Percentiles rank a stretch among this genome's conserved stretches.
These are phyloP conservation scores for Nadsonia commutata DNA, from an alignment of 1,139 yeast genomes.

Conservation along the genomic window DNA sequence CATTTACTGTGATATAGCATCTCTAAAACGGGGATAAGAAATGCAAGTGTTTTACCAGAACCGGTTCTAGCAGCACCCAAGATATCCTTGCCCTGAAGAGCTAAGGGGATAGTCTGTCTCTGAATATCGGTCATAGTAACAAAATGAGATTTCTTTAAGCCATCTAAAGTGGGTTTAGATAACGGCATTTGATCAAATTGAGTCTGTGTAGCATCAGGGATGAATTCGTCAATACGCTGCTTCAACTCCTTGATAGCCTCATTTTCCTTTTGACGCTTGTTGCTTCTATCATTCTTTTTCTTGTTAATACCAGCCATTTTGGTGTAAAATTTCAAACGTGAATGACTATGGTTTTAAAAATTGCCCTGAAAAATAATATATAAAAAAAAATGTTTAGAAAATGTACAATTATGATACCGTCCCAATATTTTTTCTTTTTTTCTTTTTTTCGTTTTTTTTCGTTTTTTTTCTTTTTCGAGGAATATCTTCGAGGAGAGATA, in stretches of 20 bases:
- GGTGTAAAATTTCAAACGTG: too few relatives aligned
- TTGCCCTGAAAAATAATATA: too few relatives aligned
- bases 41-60: constrained; percentile 90
- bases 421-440: background rate
- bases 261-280: constrained; percentile 12
- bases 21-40: constrained; percentile 73
- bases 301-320: constrained; percentile 3
- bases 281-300: constrained; percentile 7
- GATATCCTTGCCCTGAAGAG: constrained; percentile 70
- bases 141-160: constrained; percentile 54
- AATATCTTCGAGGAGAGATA: too few relatives aligned
- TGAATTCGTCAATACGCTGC: constrained; percentile 12
- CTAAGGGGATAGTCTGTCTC: constrained; percentile 57
- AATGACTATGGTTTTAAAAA: too few relatives aligned
- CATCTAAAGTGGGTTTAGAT: constrained; percentile 48
- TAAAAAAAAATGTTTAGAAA: too few relatives aligned
- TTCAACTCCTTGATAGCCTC: constrained; percentile 19
- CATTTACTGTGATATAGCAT: constrained; percentile 56
- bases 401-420: too few relatives aligned
- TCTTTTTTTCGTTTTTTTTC: background rate
- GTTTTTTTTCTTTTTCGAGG: background rate
- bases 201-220: constrained; percentile 9
- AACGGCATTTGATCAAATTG: constrained; percentile 53
- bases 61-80: constrained; percentile 95
- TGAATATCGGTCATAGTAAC: constrained; percentile 78